Evolutionary conservation across 257 asterid species (phyloP).

Genomic region (Penstemon barbatus): DNA sequence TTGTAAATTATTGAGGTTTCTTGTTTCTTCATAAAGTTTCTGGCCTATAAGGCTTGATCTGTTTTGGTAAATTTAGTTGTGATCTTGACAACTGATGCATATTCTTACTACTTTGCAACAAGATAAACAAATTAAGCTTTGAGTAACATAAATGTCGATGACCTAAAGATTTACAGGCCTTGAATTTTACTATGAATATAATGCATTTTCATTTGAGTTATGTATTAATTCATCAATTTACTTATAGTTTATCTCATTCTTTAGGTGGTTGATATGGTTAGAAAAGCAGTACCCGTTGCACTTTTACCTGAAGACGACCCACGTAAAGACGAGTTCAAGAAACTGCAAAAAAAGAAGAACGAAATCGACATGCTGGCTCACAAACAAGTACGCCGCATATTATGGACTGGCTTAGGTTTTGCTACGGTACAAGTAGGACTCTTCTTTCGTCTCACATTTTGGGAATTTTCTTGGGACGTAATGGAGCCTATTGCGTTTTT

Average conservation of each 20-base stretch:
- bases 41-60: neutral
- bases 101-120: no score
- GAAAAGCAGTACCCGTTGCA: slow-evolving; percentile 64
- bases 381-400: slow-evolving; percentile 53
- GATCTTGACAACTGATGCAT: neutral
- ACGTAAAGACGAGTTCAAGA: slow-evolving; percentile 36
- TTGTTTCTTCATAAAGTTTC: neutral
- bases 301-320: slow-evolving; percentile 54
- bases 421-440: slow-evolving; percentile 45
- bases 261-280: slow-evolving; percentile 75
- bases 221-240: no score
- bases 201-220: no score
- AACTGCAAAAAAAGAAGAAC: slow-evolving; percentile 48
- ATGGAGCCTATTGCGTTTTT: slow-evolving; percentile 75
- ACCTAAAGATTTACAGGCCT: no score
- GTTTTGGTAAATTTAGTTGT: neutral
- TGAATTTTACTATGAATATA: no score
- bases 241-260: neutral
- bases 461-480: slow-evolving; percentile 80
- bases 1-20: neutral
- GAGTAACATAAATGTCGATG: no score
- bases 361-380: slow-evolving; percentile 54
- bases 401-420: slow-evolving; percentile 59
- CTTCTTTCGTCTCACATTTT: slow-evolving; percentile 63
- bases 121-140: no score